A percentile compares a stretch with the other conserved stretches of the same genome.
Evolutionary conservation across 352 stramenopile genomes (phyloP).

Genomic region (Lagenidium sp.): DNA sequence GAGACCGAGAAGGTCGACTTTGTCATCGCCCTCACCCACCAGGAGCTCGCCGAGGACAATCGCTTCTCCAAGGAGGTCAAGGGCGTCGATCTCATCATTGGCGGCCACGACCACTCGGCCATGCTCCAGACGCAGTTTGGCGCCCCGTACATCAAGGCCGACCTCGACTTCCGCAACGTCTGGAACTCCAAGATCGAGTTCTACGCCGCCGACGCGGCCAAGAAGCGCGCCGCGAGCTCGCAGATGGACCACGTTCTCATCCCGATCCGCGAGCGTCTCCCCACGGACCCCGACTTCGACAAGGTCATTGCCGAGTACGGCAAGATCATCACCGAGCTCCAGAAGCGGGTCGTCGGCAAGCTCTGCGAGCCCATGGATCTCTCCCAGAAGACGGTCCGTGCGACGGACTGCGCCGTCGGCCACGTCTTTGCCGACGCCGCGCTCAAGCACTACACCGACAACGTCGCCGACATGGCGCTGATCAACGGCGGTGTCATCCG

Average conservation of each 20-base stretch:
- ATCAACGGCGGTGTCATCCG: constrained; percentile 19
- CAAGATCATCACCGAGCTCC: constrained; percentile 4
- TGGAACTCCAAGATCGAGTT: too few species aligned
- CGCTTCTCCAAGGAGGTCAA: too few species aligned
- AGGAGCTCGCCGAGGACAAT: too few species aligned
- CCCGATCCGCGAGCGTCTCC: constrained; percentile 6
- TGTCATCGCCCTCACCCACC: too few species aligned
- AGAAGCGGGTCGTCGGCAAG: constrained; percentile 7
- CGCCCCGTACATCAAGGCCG: too few species aligned
- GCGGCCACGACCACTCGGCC: too few species aligned
- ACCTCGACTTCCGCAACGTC: too few species aligned
- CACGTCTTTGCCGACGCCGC: constrained; percentile 12
- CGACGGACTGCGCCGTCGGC: constrained; percentile 8
- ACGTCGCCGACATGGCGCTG: constrained; percentile 6
- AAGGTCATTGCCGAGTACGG: constrained; percentile 9
- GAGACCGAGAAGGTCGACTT: too few species aligned
- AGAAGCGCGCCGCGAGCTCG: constrained; percentile 1
- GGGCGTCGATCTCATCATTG: too few species aligned
- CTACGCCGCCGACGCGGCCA: constrained; percentile 3
- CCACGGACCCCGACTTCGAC: constrained; percentile 11
- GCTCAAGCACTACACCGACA: constrained; percentile 6
- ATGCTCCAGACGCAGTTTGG: too few species aligned
- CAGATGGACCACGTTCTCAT: constrained; percentile 15
- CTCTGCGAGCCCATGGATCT: constrained; percentile 13
- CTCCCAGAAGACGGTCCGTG: constrained; percentile 6